phyloP scores from a whole-genome alignment of 768 basidiomycete species.

The Mycena metata region DNA sequence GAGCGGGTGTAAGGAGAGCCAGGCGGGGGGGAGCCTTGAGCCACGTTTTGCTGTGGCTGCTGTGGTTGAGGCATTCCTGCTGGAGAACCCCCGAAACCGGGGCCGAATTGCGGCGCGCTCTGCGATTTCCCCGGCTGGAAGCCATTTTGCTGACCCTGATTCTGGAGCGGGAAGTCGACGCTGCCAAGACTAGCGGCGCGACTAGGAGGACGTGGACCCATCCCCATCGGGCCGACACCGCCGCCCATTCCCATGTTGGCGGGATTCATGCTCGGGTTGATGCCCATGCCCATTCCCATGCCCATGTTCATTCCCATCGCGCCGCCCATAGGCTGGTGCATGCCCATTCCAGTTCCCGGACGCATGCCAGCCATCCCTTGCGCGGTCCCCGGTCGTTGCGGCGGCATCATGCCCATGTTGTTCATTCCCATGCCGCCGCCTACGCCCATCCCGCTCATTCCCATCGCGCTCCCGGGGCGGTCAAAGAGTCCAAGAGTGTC shows the following conservation, averaged over 20 bases:
- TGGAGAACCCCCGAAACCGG: constrained; percentile 14
- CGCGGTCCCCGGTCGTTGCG: constrained; percentile 28
- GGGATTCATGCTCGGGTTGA: constrained; percentile 18
- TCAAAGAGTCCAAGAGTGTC: constrained; percentile 20
- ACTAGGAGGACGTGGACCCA: constrained; percentile 30
- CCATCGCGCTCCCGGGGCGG: constrained; percentile 33
- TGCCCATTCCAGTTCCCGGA: constrained; percentile 20
- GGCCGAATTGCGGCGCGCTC: constrained; percentile 29
- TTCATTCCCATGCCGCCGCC: constrained; percentile 23
- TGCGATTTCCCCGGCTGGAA: constrained; percentile 23
- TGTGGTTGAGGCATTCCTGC: constrained; percentile 21
- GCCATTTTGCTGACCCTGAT: constrained; percentile 29
- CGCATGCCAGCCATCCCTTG: constrained; percentile 33
- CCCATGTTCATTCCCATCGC: constrained; percentile 27
- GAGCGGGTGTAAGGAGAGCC: constrained; percentile 31
- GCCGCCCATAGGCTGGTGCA: constrained; percentile 19
- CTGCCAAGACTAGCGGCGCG: constrained; percentile 28
- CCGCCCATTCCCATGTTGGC: constrained; percentile 24
- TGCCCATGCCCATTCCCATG: constrained; percentile 25
- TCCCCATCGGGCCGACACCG: constrained; percentile 26
- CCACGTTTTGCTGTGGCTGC: constrained; percentile 15
- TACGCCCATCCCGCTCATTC: constrained; percentile 27
- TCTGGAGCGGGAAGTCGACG: constrained; percentile 19
- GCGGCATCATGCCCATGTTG: constrained; percentile 26
- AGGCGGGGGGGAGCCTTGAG: constrained; percentile 25